A percentile compares a stretch with the other conserved stretches of the same genome.
These are phyloP conservation scores for Calonectria multiphialidica DNA, from an alignment of 2,329 filamentous ascomycete species.

Conservation along the genomic window DNA sequence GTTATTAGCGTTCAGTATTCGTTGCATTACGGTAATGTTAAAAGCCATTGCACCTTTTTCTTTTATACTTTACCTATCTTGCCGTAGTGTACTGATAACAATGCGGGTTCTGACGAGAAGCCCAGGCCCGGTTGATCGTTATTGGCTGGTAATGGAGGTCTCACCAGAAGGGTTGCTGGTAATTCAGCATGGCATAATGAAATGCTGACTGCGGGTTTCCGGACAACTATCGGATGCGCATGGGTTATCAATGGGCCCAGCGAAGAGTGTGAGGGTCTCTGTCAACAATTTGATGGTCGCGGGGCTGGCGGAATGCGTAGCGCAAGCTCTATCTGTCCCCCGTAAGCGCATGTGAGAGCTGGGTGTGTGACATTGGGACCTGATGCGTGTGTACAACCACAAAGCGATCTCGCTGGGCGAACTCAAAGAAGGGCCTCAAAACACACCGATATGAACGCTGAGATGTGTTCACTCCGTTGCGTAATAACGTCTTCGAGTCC, in stretches of 20 bases:
- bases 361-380: conserved; percentile 3
- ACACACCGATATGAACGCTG: not conserved
- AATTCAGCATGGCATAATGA: not conserved
- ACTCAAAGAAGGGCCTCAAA: conserved; percentile 11
- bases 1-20: not conserved
- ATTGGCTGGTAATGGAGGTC: not conserved
- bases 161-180: too few relatives aligned
- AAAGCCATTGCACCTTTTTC: not conserved
- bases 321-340: not conserved
- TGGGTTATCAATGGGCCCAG: not conserved
- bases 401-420: not conserved
- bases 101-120: not conserved
- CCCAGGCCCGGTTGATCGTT: not conserved
- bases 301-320: not conserved
- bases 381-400: not conserved
- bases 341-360: not conserved
- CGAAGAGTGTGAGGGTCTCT: not conserved
- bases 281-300: not conserved
- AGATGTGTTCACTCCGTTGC: not conserved
- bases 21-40: not conserved
- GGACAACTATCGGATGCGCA: not conserved
- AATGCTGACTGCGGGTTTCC: not conserved
- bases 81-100: not conserved
- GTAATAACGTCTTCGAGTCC: not conserved
- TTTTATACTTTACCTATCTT: not conserved